Evolutionary conservation across 352 stramenopile species (phyloP).

Genomic region (Phytophthora parvispora): DNA sequence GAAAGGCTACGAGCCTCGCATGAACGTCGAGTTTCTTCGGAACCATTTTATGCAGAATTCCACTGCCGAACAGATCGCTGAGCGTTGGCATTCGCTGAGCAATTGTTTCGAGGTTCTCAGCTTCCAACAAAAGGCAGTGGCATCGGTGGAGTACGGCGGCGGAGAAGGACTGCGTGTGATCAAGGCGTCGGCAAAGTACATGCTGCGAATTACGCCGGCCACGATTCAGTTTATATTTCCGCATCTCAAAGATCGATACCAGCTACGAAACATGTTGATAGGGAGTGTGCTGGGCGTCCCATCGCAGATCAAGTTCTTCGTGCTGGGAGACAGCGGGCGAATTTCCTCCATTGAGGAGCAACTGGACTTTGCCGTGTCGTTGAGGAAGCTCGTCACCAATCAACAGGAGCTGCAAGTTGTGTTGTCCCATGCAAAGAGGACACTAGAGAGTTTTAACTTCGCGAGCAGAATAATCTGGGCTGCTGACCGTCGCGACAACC

Average conservation of each 20-base stretch:
- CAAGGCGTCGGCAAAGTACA: neutral
- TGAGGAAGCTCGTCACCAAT: neutral
- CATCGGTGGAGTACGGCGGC: neutral
- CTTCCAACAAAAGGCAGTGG: neutral
- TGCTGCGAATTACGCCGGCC: neutral
- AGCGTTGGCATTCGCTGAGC: neutral
- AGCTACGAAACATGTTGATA: neutral
- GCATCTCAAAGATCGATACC: neutral
- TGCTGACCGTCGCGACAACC: neutral
- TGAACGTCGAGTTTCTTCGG: neutral
- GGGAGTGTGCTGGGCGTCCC: neutral
- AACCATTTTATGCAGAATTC: neutral
- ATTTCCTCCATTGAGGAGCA: neutral
- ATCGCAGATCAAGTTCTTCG: slow-evolving; percentile 1
- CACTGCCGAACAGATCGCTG: neutral
- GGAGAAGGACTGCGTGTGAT: neutral
- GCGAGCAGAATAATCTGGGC: no score
- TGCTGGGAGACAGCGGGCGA: neutral
- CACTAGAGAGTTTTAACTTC: neutral
- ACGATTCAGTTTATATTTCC: neutral
- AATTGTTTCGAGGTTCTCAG: neutral
- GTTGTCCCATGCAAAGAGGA: neutral
- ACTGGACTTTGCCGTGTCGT: neutral
- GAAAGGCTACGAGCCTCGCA: neutral
- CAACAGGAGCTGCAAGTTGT: neutral